Evolutionary conservation across 2,329 filamentous ascomycete genomes (phyloP).

Genomic region (Aspergillus ochraceoroseus): DNA sequence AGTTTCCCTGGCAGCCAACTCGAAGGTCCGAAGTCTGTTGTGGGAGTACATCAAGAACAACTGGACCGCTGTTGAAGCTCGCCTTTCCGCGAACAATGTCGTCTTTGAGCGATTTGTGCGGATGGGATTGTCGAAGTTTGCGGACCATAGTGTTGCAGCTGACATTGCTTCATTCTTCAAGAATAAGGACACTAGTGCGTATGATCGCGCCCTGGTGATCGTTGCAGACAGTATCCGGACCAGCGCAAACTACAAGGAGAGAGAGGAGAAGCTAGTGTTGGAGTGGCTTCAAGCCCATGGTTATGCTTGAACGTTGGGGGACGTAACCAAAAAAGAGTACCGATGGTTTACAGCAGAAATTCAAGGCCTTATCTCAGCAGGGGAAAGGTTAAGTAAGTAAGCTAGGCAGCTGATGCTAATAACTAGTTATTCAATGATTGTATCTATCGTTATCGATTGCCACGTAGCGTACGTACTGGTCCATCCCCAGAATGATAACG

Average conservation of each 20-base stretch:
- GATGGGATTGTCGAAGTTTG: slow-evolving; percentile 71
- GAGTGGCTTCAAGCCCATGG: slow-evolving; percentile 69
- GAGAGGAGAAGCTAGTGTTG: slow-evolving; percentile 67
- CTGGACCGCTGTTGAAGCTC: slow-evolving; percentile 68
- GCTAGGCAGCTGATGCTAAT: too few relatives aligned
- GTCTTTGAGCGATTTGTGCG: slow-evolving; percentile 85
- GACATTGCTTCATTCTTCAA: slow-evolving; percentile 84
- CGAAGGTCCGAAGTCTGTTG: slow-evolving; percentile 64
- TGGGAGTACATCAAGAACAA: slow-evolving; percentile 84
- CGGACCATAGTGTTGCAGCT: slow-evolving; percentile 61
- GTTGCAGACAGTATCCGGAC: slow-evolving; percentile 80
- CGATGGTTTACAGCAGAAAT: neutral
- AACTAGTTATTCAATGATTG: too few relatives aligned
- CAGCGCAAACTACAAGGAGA: slow-evolving; percentile 72
- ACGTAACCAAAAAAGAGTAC: neutral
- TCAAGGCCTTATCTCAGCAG: too few relatives aligned
- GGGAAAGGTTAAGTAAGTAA: too few relatives aligned
- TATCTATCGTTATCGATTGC: too few relatives aligned
- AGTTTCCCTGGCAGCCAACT: slow-evolving; percentile 67
- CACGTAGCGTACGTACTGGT: too few relatives aligned
- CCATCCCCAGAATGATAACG: too few relatives aligned
- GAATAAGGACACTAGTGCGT: slow-evolving; percentile 77
- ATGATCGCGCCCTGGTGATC: slow-evolving; percentile 78
- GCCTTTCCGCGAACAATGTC: slow-evolving; percentile 74
- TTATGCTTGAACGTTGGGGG: slow-evolving; percentile 45